Conservation (phyloP, 2,329 filamentous ascomycete genomes). For the Talaromyces albobiverticillius region DNA sequence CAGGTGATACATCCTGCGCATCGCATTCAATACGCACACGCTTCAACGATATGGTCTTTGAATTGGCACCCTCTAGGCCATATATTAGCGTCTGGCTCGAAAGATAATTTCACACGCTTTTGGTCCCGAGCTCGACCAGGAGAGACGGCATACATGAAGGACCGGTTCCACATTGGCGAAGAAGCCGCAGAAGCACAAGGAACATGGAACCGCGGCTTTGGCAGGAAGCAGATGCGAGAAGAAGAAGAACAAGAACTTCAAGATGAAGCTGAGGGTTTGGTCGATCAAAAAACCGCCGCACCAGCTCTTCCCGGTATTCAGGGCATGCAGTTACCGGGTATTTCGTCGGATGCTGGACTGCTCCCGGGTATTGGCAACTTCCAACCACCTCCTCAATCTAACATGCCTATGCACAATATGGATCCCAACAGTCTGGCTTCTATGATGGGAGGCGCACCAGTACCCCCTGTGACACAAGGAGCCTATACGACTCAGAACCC, state of each 20-base stretch:
- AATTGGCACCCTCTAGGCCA: constrained; percentile 98
- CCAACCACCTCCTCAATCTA: constrained; percentile 33
- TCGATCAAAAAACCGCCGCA: constrained; percentile 78
- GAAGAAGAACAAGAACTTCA: constrained; percentile 92
- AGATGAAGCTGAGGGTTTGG: constrained; percentile 87
- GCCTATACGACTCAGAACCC: constrained; percentile 26
- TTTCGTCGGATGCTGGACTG: constrained; percentile 43
- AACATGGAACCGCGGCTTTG: constrained; percentile 82
- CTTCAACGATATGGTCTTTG: constrained; percentile 94
- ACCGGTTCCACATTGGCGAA: constrained; percentile 94
- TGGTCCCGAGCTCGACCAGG: constrained; percentile 91
- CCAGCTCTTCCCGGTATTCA: constrained; percentile 52
- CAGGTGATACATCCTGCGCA: constrained; percentile 94
- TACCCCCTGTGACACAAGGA: constrained; percentile 22
- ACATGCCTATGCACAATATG: constrained; percentile 47
- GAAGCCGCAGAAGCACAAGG: constrained; percentile 89
- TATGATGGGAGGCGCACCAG: constrained; percentile 46
- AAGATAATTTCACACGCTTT: constrained; percentile 94
- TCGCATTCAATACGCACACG: constrained; percentile 80
- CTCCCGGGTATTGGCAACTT: constrained; percentile 50
- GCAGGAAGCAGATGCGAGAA: constrained; percentile 75
- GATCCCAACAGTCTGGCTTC: constrained; percentile 41
- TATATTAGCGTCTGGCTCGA: constrained; percentile 90
- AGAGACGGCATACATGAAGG: constrained; percentile 78
- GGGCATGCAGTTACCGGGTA: constrained; percentile 57